Conservation (phyloP, 2,329 filamentous ascomycete genomes). For the Nannizzia gypsea region DNA sequence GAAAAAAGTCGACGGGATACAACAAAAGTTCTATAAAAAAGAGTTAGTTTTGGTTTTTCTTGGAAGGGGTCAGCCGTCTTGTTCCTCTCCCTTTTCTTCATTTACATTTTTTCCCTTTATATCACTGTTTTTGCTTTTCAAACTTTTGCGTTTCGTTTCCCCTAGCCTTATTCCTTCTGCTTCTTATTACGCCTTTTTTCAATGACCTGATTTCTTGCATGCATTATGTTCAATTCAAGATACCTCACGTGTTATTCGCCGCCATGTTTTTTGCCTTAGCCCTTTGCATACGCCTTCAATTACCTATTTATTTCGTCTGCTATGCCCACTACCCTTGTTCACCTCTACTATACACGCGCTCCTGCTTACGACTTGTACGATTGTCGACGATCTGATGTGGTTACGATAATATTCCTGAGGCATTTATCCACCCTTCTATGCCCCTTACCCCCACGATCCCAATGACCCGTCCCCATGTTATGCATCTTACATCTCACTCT, state of each 20-base stretch:
- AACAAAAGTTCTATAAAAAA: constrained; percentile 3
- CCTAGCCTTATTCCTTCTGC: not conserved
- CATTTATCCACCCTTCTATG: not conserved
- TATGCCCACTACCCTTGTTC: not conserved
- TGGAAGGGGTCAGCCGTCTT: not conserved
- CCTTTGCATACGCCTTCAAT: constrained; percentile 8
- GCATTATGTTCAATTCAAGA: constrained; percentile 5
- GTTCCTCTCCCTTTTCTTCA: no score
- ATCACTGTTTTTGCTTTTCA: no score
- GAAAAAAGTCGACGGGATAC: not conserved
- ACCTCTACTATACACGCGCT: not conserved
- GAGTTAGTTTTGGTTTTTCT: constrained; percentile 1
- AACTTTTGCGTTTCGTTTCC: no score
- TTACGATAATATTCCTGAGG: constrained; percentile 3
- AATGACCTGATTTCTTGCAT: constrained; percentile 2
- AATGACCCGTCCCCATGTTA: not conserved
- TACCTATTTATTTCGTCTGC: constrained; percentile 1
- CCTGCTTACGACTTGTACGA: constrained; percentile 15
- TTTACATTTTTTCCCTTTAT: no score
- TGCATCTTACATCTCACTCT: not conserved
- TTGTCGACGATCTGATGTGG: constrained; percentile 15
- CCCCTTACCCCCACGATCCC: not conserved
- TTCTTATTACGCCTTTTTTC: not conserved
- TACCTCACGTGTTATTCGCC: constrained; percentile 7
- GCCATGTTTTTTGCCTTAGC: constrained; percentile 4